Evolutionary conservation across 306 rosid species (phyloP).

Genomic region (Geum urbanum): DNA sequence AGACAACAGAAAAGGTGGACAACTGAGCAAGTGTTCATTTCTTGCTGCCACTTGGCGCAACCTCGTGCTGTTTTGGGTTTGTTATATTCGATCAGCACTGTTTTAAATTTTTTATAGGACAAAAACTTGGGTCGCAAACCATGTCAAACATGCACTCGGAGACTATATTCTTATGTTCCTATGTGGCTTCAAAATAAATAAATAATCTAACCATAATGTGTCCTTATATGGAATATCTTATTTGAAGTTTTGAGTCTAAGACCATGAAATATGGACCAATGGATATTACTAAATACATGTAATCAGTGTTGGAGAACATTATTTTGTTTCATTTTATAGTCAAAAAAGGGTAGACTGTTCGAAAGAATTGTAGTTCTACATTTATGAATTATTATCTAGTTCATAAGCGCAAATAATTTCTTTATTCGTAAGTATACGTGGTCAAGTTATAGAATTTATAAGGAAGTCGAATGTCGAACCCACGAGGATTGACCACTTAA

Average conservation of each 20-base stretch:
- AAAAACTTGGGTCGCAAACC: conserved; percentile 11
- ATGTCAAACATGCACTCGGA: conserved; percentile 49
- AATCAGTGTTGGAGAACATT: neutral
- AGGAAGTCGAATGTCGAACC: too few relatives aligned
- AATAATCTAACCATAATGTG: neutral
- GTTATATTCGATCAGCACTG: conserved; percentile 18
- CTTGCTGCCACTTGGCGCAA: conserved; percentile 79
- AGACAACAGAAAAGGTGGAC: conserved; percentile 35
- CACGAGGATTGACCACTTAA: too few relatives aligned
- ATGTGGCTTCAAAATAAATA: neutral
- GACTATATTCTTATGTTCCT: conserved; percentile 5
- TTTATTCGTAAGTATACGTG: too few relatives aligned
- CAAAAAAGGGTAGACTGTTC: too few relatives aligned
- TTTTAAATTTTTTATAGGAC: conserved; percentile 32
- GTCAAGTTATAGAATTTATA: too few relatives aligned
- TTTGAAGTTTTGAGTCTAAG: neutral
- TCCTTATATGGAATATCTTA: neutral
- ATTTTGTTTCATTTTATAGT: neutral
- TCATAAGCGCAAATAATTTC: too few relatives aligned
- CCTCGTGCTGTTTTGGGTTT: conserved; percentile 34
- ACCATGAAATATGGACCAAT: neutral
- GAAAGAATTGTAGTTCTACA: too few relatives aligned
- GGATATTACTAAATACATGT: neutral
- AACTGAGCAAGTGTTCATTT: conserved; percentile 15
- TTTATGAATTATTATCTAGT: too few relatives aligned